Evolutionary conservation across 83 land plant species (phyloP).

Genomic region (Thuja plicata): DNA sequence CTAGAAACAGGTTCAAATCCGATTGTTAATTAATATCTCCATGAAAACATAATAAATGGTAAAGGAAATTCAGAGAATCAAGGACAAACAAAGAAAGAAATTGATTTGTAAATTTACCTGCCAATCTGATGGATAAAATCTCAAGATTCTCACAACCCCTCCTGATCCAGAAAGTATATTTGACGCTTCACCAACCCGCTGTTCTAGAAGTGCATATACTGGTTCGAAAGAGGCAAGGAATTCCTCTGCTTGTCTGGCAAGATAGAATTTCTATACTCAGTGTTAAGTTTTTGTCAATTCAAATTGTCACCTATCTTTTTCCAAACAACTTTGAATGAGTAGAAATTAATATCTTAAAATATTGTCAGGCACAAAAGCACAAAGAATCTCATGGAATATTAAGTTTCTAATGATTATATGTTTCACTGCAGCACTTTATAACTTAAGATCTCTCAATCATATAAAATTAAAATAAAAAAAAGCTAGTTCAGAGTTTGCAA

Average conservation of each 20-base stretch:
- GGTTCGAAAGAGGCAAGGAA: conserved; percentile 44
- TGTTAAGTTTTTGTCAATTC: not conserved
- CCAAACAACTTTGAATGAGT: not conserved
- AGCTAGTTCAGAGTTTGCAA: not conserved
- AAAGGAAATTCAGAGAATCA: not conserved
- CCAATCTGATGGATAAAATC: conserved; percentile 53
- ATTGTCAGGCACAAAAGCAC: not conserved
- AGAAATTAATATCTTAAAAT: not conserved
- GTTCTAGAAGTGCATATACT: conserved; percentile 46
- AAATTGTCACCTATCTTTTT: not conserved
- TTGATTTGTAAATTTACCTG: conserved; percentile 31
- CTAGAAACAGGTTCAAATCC: not conserved
- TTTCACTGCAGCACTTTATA: not conserved
- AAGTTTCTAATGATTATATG: not conserved
- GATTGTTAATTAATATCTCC: not conserved
- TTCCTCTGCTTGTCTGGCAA: conserved; percentile 58
- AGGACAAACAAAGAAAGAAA: not conserved
- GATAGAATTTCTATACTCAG: not conserved
- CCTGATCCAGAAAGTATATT: conserved; percentile 59
- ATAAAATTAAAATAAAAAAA: not conserved
- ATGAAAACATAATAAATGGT: not conserved
- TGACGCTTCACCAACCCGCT: conserved; percentile 62
- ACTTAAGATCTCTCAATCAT: not conserved
- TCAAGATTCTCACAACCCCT: conserved; percentile 59
- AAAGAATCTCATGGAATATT: not conserved